Percentiles rank a stretch among this genome's conserved stretches.
These are phyloP conservation scores for Jamesozyma lodderae DNA, from an alignment of 805 yeast genomes.

Conservation along the genomic window DNA sequence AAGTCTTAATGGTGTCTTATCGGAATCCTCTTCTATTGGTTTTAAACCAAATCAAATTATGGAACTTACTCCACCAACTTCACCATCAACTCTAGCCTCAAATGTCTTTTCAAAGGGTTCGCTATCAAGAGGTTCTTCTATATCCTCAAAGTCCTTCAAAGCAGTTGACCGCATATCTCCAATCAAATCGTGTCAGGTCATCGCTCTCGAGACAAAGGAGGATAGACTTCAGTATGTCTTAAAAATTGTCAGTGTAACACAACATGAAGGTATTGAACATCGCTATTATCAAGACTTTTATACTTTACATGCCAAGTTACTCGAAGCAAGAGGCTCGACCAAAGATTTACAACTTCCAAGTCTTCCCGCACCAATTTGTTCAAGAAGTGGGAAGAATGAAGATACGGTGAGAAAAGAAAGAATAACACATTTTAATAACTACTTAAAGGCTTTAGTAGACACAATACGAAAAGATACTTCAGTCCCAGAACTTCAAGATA, in stretches of 20 bases:
- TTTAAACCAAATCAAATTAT: slow-evolving; percentile 1
- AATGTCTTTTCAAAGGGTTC: slow-evolving; percentile 10
- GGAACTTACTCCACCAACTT: slow-evolving; percentile 15
- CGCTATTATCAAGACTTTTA: slow-evolving; percentile 20
- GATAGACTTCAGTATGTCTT: slow-evolving; percentile 15
- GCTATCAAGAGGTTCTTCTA: slow-evolving; percentile 8
- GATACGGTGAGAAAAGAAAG: slow-evolving; percentile 4
- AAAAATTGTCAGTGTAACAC: slow-evolving; percentile 7
- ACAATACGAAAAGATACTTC: not conserved
- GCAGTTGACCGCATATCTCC: not conserved
- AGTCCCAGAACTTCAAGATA: not conserved
- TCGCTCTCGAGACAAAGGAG: slow-evolving; percentile 8
- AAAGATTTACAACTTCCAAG: slow-evolving; percentile 3
- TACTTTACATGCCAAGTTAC: slow-evolving; percentile 13
- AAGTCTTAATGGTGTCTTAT: slow-evolving; percentile 4
- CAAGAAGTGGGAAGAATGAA: not conserved
- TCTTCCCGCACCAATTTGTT: slow-evolving; percentile 9
- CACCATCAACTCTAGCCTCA: slow-evolving; percentile 16
- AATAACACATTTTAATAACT: slow-evolving; percentile 7
- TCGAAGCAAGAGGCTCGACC: not conserved
- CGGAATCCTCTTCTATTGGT: not conserved
- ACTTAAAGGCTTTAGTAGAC: slow-evolving; percentile 3
- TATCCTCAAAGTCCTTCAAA: slow-evolving; percentile 1
- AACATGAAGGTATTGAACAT: slow-evolving; percentile 7
- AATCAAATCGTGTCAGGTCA: slow-evolving; percentile 5